Conservation (phyloP, 139 green algal genomes). For the Micractinium sp. region DNA sequence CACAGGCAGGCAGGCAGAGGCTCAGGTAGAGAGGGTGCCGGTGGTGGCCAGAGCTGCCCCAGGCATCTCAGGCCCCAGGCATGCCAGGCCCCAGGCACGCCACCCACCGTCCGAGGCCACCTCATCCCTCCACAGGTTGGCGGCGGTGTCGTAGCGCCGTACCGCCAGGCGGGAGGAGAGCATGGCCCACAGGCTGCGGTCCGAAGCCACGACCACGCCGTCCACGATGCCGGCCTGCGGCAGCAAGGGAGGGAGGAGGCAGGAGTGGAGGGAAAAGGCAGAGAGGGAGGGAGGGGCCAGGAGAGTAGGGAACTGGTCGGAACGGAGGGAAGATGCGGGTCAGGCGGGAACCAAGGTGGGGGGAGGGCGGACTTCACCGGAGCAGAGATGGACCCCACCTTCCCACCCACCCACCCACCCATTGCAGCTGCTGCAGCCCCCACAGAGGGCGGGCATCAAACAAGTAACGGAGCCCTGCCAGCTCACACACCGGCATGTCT, state of each 20-base stretch:
- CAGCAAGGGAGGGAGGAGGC: background rate
- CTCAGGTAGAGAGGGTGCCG: too few species aligned
- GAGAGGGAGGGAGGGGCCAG: background rate
- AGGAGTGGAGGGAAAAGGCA: background rate
- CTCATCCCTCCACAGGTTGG: background rate
- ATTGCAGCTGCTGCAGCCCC: too few species aligned
- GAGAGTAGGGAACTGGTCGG: background rate
- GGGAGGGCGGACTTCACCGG: too few species aligned
- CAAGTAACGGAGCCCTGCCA: background rate
- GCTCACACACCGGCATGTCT: background rate
- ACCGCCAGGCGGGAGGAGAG: constrained; percentile 1
- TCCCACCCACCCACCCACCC: too few species aligned
- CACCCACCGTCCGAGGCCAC: background rate
- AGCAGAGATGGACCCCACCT: too few species aligned
- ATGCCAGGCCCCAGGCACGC: too few species aligned
- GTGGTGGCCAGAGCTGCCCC: too few species aligned
- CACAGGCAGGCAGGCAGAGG: too few species aligned
- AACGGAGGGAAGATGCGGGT: too few species aligned
- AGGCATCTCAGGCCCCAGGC: too few species aligned
- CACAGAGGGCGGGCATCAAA: background rate
- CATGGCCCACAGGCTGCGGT: background rate
- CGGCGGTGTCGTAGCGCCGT: background rate
- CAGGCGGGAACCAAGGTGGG: too few species aligned
- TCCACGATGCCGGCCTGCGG: background rate
- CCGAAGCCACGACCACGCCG: background rate